Evolutionary conservation across 1,139 yeast species (phyloP), one percentile per base, ranked within the genome.

Genomic region (Suhomyces guaymorum): DNA sequence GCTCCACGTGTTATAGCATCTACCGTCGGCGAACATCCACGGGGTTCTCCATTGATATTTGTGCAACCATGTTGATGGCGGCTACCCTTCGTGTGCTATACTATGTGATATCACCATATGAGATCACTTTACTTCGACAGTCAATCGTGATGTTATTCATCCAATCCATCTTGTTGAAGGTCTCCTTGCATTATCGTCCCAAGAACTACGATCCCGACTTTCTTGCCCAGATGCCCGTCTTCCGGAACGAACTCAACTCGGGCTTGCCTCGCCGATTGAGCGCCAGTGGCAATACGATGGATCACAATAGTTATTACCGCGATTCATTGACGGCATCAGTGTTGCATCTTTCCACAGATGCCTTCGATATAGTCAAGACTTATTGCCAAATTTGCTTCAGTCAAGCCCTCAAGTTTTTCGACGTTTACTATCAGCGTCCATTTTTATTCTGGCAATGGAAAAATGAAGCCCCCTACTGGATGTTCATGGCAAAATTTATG

Each of bases 11-110:
- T 26, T 66, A 78, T 37, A 73, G 85, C 42, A 87, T 89, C 11
- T 73, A 79, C 48, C 66, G 71, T 32, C 74, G 76, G 27, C 67
- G 78, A 52, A 73, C 89, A 1, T 76, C 92, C 2, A 70, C 75
- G 21, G 97, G 97, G 18, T 88, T 88, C 54, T 82, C 94, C 6
- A 69, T 88, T 15, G 97, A 89, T 57, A 84, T 89, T 10, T 89
- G 96, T 61, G 92, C 90, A 11, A 86, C 95, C 8, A 88, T 89
- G 96, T 59, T 89, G 41, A 70, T 87, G 48, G 84, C 96, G 1
- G 77, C 88, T 30, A 76, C 82, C 4, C 61, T 88, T 27, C 70
- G 95, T 43, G 80, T 89, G 14, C 77, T 80, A 36, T 89, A 86
- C 63, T 89, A 83, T 61, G 60, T 82, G 43, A 80, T 88, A 33